phyloP scores from a whole-genome alignment of 1,284 basidiomycete species.

The Lentinus polychrous region DNA sequence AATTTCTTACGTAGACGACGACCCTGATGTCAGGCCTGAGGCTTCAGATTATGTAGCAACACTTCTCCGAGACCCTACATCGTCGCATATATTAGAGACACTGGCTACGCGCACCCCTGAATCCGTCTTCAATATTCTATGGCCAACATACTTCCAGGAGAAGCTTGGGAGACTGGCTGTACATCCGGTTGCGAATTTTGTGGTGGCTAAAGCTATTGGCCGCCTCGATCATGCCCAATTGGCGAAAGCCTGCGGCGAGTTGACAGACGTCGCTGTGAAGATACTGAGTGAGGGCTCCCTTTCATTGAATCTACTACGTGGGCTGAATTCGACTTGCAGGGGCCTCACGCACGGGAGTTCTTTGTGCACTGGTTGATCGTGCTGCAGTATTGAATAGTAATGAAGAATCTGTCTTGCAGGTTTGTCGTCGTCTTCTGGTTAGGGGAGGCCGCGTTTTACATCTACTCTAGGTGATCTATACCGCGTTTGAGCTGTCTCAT shows the following conservation, averaged over 20 bases:
- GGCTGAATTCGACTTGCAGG: slow-evolving; percentile 26
- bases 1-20: slow-evolving; percentile 25
- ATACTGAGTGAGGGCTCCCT: slow-evolving; percentile 39
- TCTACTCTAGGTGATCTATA: slow-evolving; percentile 44
- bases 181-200: slow-evolving; percentile 91
- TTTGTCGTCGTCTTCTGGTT: slow-evolving; percentile 21
- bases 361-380: slow-evolving; percentile 70
- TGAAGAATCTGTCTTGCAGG: slow-evolving; percentile 40
- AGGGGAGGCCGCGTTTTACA: not conserved
- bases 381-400: slow-evolving; percentile 39
- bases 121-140: slow-evolving; percentile 60
- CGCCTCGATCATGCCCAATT: slow-evolving; percentile 52
- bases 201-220: slow-evolving; percentile 72
- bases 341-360: slow-evolving; percentile 53
- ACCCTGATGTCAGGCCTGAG: slow-evolving; percentile 30
- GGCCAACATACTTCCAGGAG: slow-evolving; percentile 71
- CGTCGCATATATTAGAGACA: slow-evolving; percentile 83
- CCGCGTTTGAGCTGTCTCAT: slow-evolving; percentile 51
- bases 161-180: slow-evolving; percentile 66
- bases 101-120: slow-evolving; percentile 59
- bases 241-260: slow-evolving; percentile 48
- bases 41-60: slow-evolving; percentile 73
- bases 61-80: slow-evolving; percentile 76
- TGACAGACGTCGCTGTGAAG: slow-evolving; percentile 46
- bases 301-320: slow-evolving; percentile 19